These are phyloP conservation scores for Lichina pygmaea DNA, from an alignment of 495 filamentous ascomycete genomes.

Conservation along the genomic window DNA sequence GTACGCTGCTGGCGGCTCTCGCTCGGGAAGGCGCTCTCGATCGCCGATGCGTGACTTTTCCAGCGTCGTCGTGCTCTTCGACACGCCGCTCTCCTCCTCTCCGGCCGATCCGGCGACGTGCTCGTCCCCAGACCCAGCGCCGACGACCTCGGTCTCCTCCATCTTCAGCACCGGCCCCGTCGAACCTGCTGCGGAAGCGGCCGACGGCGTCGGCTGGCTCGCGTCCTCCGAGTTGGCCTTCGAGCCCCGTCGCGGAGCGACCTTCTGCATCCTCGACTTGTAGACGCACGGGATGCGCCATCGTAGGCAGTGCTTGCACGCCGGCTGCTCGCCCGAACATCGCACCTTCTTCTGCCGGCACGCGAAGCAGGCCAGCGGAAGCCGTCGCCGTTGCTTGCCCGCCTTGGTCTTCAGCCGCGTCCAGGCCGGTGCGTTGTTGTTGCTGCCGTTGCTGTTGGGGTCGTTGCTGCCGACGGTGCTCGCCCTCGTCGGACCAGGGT, in stretches of 20 bases:
- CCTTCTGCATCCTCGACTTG: constrained; percentile 85
- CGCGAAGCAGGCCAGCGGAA: constrained; percentile 87
- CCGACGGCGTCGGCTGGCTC: constrained; percentile 32
- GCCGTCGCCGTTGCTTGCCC: constrained; percentile 79
- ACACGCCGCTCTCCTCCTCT: no score
- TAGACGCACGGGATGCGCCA: constrained; percentile 96
- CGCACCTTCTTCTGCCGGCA: constrained; percentile 94
- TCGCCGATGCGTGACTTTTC: no score
- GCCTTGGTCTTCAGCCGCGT: constrained; percentile 94
- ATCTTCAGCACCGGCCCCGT: no score
- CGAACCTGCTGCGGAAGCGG: constrained; percentile 6
- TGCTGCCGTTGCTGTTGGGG: no score
- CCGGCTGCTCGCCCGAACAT: constrained; percentile 90
- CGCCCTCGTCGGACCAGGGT: neutral
- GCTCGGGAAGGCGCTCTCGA: no score
- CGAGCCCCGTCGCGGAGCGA: constrained; percentile 88
- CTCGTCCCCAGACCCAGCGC: no score
- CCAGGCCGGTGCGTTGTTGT: constrained; percentile 36
- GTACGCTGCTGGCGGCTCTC: no score
- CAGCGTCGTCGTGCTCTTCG: no score
- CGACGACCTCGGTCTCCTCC: no score
- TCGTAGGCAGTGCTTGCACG: constrained; percentile 85
- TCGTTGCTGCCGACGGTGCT: constrained; percentile 22
- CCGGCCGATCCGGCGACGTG: no score
- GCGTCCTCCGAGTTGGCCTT: constrained; percentile 80